Conservation (phyloP, 768 basidiomycete species). For the Suillus decipiens region DNA sequence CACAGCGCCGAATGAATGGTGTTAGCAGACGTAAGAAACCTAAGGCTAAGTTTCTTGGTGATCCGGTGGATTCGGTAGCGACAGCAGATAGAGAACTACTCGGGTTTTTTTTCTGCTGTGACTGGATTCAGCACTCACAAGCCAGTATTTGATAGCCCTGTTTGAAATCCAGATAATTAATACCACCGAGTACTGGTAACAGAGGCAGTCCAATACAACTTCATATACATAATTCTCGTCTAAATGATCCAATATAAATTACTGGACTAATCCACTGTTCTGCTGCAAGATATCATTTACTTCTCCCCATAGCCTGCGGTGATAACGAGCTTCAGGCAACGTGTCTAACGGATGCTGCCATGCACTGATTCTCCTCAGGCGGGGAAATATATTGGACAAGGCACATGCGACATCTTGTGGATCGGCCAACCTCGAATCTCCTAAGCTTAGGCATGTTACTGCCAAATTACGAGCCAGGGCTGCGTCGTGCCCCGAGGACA, state of each 20-base stretch:
- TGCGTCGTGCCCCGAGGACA: background rate
- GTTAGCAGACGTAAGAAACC: background rate
- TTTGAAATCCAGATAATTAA: background rate
- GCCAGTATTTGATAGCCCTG: background rate
- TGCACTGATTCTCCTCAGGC: conserved; percentile 3
- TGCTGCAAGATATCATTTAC: conserved; percentile 1
- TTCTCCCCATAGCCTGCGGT: conserved; percentile 1
- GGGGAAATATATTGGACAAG: conserved; percentile 4
- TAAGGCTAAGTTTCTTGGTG: background rate
- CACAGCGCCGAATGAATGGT: background rate
- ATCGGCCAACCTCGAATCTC: conserved; percentile 1
- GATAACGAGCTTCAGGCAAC: background rate
- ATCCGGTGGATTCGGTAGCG: background rate
- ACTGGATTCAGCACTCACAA: background rate
- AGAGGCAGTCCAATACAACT: too few species aligned
- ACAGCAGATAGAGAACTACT: background rate
- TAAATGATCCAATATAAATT: background rate
- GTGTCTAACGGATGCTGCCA: conserved; percentile 2
- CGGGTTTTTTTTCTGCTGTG: background rate
- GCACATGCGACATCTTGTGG: conserved; percentile 1
- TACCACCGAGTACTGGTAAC: background rate
- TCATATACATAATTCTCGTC: background rate
- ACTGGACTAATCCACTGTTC: background rate
- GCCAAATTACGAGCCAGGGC: background rate
- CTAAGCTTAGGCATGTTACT: conserved; percentile 2